Percentiles rank a stretch among this genome's conserved stretches.
phyloP scores from a whole-genome alignment of 2,329 filamentous ascomycete genomes.

The Cercospora nicotianae region DNA sequence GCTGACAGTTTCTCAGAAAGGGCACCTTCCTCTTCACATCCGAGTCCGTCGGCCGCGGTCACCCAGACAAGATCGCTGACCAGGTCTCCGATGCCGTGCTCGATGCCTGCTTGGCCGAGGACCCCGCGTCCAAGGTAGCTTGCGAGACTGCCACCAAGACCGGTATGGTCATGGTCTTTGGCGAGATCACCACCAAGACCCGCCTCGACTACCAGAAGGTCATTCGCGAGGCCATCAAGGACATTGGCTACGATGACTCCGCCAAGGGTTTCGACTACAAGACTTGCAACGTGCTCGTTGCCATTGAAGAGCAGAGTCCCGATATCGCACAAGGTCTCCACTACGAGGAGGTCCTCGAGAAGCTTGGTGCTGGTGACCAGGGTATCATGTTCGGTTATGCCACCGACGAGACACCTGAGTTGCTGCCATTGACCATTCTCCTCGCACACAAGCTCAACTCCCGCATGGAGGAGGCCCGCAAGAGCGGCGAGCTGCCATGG shows the following conservation, averaged over 20 bases:
- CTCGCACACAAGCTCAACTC: slow-evolving; percentile 96
- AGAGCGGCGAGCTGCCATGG: slow-evolving; percentile 86
- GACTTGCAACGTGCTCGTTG: slow-evolving; percentile 97
- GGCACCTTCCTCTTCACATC: slow-evolving; percentile 48
- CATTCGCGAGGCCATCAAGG: slow-evolving; percentile 91
- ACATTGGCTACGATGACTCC: slow-evolving; percentile 97
- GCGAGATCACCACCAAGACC: slow-evolving; percentile 98
- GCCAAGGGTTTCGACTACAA: slow-evolving; percentile 99
- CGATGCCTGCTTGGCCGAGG: slow-evolving; percentile 92
- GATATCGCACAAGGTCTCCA: slow-evolving; percentile 99
- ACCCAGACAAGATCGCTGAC: slow-evolving; percentile 56
- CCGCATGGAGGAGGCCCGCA: slow-evolving; percentile 87
- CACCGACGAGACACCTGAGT: slow-evolving; percentile 97
- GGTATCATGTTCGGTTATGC: slow-evolving; percentile 99
- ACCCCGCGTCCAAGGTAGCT: slow-evolving; percentile 96
- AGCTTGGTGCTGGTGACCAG: slow-evolving; percentile 98
- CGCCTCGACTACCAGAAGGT: slow-evolving; percentile 97
- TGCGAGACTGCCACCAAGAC: slow-evolving; percentile 99
- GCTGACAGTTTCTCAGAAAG: slow-evolving; percentile 18
- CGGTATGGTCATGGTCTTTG: slow-evolving; percentile 98
- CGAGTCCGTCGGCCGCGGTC: slow-evolving; percentile 50
- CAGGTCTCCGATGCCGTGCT: slow-evolving; percentile 98
- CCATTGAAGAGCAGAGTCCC: slow-evolving; percentile 98
- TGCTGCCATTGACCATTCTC: slow-evolving; percentile 89
- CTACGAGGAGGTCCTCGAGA: slow-evolving; percentile 95